phyloP scores from a whole-genome alignment of 2,329 filamentous ascomycete genomes.

The Scopulariopsis brevicaulis region DNA sequence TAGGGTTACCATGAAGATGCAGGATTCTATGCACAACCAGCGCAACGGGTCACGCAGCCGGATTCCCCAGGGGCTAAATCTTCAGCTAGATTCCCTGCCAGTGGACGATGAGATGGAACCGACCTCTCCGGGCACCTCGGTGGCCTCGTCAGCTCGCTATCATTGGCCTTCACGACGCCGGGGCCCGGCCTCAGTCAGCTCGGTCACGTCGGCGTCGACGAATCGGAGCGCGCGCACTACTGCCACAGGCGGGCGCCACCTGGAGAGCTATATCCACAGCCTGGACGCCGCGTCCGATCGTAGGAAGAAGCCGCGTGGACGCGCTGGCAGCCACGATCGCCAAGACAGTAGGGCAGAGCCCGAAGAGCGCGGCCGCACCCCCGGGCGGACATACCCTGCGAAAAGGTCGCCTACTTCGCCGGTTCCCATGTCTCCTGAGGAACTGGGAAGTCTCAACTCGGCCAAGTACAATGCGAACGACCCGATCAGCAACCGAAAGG shows the following conservation, averaged over 20 bases:
- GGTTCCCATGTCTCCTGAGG: conserved; percentile 87
- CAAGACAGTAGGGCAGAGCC: conserved; percentile 47
- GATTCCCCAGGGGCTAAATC: conserved; percentile 57
- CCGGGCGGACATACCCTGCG: conserved; percentile 58
- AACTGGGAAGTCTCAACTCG: conserved; percentile 53
- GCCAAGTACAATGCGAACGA: conserved; percentile 15
- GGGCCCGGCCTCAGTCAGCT: conserved; percentile 45
- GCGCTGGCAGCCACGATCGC: conserved; percentile 26
- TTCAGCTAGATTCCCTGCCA: conserved; percentile 52
- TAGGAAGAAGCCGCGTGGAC: conserved; percentile 39
- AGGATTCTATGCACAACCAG: conserved; percentile 33
- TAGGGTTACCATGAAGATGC: conserved; percentile 50
- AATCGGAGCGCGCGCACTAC: conserved; percentile 34
- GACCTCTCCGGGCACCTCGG: conserved; percentile 45
- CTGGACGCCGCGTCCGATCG: conserved; percentile 66
- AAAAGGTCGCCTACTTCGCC: conserved; percentile 83
- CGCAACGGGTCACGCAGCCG: conserved; percentile 66
- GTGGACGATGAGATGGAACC: conserved; percentile 35
- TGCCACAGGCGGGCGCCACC: conserved; percentile 47
- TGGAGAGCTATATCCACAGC: conserved; percentile 80
- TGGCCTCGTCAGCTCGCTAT: conserved; percentile 33
- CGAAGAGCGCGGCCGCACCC: conserved; percentile 57
- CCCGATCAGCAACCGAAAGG: conserved; percentile 8
- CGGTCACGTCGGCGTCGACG: conserved; percentile 44
- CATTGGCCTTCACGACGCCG: conserved; percentile 43